phyloP scores from a whole-genome alignment of 2,329 filamentous ascomycete genomes.

The Penicillium verrucosum region DNA sequence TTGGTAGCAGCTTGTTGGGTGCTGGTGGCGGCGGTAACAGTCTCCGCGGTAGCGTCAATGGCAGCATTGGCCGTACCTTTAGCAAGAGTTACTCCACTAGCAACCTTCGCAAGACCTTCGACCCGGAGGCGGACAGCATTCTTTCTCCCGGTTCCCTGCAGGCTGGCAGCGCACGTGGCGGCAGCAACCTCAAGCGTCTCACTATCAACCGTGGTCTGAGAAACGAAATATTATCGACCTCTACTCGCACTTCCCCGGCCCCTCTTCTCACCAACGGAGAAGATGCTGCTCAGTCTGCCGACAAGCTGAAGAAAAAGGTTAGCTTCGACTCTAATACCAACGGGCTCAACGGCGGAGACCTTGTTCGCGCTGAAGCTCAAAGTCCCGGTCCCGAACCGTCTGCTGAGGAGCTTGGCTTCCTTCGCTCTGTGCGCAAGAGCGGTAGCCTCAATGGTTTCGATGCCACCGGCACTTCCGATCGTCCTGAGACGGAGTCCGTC shows the following conservation, averaged over 20 bases:
- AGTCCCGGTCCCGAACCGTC: slow-evolving; percentile 53
- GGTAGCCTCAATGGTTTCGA: slow-evolving; percentile 46
- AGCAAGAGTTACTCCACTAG: slow-evolving; percentile 86
- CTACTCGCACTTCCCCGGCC: slow-evolving; percentile 29
- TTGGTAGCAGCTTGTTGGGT: slow-evolving; percentile 60
- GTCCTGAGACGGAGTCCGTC: slow-evolving; percentile 67
- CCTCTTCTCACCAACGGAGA: slow-evolving; percentile 36
- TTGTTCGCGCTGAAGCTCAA: slow-evolving; percentile 52
- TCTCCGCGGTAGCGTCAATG: slow-evolving; percentile 38
- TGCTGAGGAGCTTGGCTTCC: slow-evolving; percentile 58
- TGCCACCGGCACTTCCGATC: slow-evolving; percentile 12
- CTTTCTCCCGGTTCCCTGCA: slow-evolving; percentile 82
- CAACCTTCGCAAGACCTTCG: slow-evolving; percentile 78
- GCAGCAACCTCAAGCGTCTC: slow-evolving; percentile 77
- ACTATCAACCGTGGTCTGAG: slow-evolving; percentile 86
- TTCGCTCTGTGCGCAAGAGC: slow-evolving; percentile 54
- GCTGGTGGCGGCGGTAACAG: slow-evolving; percentile 35
- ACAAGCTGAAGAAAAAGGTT: slow-evolving; percentile 69
- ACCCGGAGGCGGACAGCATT: slow-evolving; percentile 74
- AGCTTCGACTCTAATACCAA: slow-evolving; percentile 76
- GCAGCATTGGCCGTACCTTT: slow-evolving; percentile 67
- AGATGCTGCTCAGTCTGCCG: slow-evolving; percentile 36
- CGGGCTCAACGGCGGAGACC: slow-evolving; percentile 44
- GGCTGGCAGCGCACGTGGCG: slow-evolving; percentile 62
- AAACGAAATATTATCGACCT: slow-evolving; percentile 56